These are phyloP conservation scores for Aulographum hederae DNA, from an alignment of 2,329 filamentous ascomycete genomes.

Conservation along the genomic window DNA sequence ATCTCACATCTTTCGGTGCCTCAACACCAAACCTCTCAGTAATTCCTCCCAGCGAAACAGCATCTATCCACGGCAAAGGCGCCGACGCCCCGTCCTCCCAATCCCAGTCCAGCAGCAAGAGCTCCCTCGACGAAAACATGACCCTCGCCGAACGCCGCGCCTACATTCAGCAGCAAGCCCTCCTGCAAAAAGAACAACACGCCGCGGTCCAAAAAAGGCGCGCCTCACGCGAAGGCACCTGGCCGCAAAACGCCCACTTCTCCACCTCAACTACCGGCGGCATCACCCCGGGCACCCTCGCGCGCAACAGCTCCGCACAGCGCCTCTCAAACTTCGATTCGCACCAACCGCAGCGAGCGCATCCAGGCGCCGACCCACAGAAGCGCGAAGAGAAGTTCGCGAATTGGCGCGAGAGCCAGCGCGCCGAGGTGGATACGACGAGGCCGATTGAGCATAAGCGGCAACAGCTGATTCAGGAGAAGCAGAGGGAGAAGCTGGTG, in stretches of 20 bases:
- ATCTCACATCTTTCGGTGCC: neutral
- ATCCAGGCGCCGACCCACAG: conserved; percentile 9
- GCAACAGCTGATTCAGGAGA: conserved; percentile 40
- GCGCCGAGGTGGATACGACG: conserved; percentile 9
- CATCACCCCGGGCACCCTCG: neutral
- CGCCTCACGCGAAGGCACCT: neutral
- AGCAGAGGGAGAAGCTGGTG: conserved; percentile 40
- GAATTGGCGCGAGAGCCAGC: conserved; percentile 16
- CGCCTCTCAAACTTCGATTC: conserved; percentile 15
- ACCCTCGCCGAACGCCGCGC: conserved; percentile 46
- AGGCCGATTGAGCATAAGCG: conserved; percentile 7
- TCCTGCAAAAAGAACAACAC: conserved; percentile 11
- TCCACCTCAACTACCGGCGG: neutral
- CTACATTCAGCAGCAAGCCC: conserved; percentile 17
- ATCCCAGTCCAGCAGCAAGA: conserved; percentile 1
- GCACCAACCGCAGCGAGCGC: conserved; percentile 16
- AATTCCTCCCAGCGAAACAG: conserved; percentile 1
- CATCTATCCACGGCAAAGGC: no score
- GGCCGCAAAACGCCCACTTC: neutral
- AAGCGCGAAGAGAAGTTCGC: conserved; percentile 11
- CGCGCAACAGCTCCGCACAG: neutral
- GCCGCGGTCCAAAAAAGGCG: conserved; percentile 12
- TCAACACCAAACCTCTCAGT: conserved; percentile 1
- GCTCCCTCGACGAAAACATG: conserved; percentile 40
- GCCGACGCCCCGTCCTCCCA: neutral